Conservation (phyloP, 768 basidiomycete genomes). For the Bullera alba region DNA sequence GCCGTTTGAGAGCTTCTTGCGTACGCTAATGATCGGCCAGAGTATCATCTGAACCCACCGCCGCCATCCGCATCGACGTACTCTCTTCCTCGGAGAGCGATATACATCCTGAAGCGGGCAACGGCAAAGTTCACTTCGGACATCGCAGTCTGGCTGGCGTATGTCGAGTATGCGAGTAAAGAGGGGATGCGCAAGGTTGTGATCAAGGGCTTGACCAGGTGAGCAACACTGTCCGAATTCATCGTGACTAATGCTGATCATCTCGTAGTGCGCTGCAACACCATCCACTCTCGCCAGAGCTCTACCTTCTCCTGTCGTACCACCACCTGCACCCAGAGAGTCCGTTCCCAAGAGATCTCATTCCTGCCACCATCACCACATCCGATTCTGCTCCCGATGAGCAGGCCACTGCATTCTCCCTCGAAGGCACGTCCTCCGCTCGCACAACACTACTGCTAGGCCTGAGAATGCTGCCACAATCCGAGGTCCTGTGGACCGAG, state of each 20-base stretch:
- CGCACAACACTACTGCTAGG: slow-evolving; percentile 79
- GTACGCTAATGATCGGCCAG: slow-evolving; percentile 46
- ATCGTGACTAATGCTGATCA: slow-evolving; percentile 1
- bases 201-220: slow-evolving; percentile 75
- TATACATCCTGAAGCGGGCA: slow-evolving; percentile 85
- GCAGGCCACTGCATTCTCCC: slow-evolving; percentile 33
- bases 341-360: slow-evolving; percentile 49
- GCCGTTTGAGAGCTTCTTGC: not conserved
- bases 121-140: slow-evolving; percentile 82
- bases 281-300: slow-evolving; percentile 66
- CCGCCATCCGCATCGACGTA: slow-evolving; percentile 71
- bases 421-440: slow-evolving; percentile 53
- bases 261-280: slow-evolving; percentile 68
- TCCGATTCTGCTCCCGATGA: slow-evolving; percentile 15
- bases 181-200: slow-evolving; percentile 73
- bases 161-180: slow-evolving; percentile 73
- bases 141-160: slow-evolving; percentile 79
- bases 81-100: slow-evolving; percentile 73
- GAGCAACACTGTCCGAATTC: slow-evolving; percentile 28
- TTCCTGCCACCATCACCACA: slow-evolving; percentile 33
- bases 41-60: slow-evolving; percentile 41
- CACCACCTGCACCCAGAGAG: slow-evolving; percentile 71
- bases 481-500: slow-evolving; percentile 74
- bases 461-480: slow-evolving; percentile 66
- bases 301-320: slow-evolving; percentile 77